Evolutionary conservation across 805 yeast genomes (phyloP).

Genomic region (Teunomyces gatunensis): DNA sequence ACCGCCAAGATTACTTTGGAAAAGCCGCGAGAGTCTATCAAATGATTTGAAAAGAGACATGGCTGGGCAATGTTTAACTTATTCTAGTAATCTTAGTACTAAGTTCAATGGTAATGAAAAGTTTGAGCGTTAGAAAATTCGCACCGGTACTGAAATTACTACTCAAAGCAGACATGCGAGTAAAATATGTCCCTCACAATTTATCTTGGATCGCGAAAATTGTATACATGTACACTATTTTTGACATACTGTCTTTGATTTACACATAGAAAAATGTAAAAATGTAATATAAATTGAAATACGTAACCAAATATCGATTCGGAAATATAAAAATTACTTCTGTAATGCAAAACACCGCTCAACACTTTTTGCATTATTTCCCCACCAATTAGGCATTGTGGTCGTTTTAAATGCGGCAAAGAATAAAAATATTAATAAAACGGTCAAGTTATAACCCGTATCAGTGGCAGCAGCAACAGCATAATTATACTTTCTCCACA

Average conservation of each 20-base stretch:
- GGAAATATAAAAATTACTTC: neutral
- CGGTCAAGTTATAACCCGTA: constrained; percentile 22
- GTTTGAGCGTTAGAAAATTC: constrained; percentile 2
- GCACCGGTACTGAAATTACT: constrained; percentile 1
- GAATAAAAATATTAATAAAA: constrained; percentile 17
- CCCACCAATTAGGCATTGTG: constrained; percentile 24
- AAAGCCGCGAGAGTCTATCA: neutral
- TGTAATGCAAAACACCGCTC: constrained; percentile 23
- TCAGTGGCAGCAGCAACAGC: constrained; percentile 25
- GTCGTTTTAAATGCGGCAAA: constrained; percentile 12
- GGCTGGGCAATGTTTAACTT: neutral
- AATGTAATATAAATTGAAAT: neutral
- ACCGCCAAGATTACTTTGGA: neutral
- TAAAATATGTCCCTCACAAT: neutral
- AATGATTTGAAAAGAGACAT: constrained; percentile 3
- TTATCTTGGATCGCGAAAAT: too few relatives aligned
- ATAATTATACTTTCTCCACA: constrained; percentile 24
- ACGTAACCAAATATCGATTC: too few relatives aligned
- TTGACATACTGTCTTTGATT: too few relatives aligned
- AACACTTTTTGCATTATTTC: constrained; percentile 19
- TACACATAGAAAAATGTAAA: too few relatives aligned
- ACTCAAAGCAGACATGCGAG: neutral
- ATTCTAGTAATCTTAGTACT: neutral
- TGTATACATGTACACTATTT: too few relatives aligned
- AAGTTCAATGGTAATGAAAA: neutral